phyloP scores from a whole-genome alignment of 805 yeast species.

The Kodamaea neixiangensis region DNA sequence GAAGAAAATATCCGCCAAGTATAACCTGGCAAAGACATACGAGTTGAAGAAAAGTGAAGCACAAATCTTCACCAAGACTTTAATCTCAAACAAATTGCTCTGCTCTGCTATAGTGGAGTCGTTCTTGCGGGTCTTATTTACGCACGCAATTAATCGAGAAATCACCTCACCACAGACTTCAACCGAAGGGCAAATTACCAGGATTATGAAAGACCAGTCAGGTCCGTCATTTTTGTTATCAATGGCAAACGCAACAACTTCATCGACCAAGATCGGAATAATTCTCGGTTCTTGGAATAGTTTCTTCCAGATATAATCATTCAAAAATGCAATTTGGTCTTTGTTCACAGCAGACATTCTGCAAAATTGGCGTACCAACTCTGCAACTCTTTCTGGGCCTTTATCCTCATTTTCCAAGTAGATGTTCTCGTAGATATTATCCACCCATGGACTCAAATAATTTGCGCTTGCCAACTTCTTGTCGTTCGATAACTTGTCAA shows the following conservation, averaged over 20 bases:
- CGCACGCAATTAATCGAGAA: slow-evolving; percentile 53
- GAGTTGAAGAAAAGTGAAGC: slow-evolving; percentile 73
- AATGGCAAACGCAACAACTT: slow-evolving; percentile 69
- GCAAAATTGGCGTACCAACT: slow-evolving; percentile 62
- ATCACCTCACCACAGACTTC: slow-evolving; percentile 70
- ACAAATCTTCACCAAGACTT: slow-evolving; percentile 63
- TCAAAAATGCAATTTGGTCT: slow-evolving; percentile 52
- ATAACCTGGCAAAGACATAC: slow-evolving; percentile 57
- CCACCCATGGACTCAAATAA: slow-evolving; percentile 74
- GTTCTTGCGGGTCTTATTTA: slow-evolving; percentile 49
- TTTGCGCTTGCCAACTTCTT: slow-evolving; percentile 45
- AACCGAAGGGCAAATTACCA: slow-evolving; percentile 72
- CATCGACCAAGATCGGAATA: slow-evolving; percentile 63
- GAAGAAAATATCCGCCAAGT: slow-evolving; percentile 70
- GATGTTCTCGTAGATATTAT: slow-evolving; percentile 60
- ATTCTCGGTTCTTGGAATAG: slow-evolving; percentile 63
- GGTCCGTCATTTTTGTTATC: slow-evolving; percentile 77
- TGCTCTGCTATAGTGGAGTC: slow-evolving; percentile 43
- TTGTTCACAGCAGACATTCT: slow-evolving; percentile 53
- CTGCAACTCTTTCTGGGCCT: slow-evolving; percentile 63
- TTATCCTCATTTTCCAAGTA: slow-evolving; percentile 53
- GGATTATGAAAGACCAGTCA: slow-evolving; percentile 63
- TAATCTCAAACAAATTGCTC: slow-evolving; percentile 67
- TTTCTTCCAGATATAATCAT: slow-evolving; percentile 66
- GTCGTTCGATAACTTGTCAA: slow-evolving; percentile 37